These are phyloP conservation scores for Sporobolomyces roseus DNA, from an alignment of 768 basidiomycete species.

Conservation along the genomic window DNA sequence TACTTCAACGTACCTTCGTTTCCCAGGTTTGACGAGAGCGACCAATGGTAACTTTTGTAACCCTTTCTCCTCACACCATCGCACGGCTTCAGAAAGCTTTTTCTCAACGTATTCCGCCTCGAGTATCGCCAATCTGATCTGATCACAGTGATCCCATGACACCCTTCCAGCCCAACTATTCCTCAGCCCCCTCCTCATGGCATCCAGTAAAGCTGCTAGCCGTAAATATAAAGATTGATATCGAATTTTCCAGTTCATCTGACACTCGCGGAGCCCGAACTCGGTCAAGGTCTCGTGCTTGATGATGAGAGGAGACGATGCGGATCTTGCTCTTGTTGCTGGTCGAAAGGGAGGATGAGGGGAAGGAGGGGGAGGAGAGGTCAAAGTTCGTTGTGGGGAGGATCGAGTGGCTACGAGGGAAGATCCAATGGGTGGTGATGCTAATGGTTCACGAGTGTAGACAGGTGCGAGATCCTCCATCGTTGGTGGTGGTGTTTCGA, in stretches of 20 bases:
- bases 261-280: conserved; percentile 4
- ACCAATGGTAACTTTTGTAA: conserved; percentile 16
- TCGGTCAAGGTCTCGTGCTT: conserved; percentile 15
- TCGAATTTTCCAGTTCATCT: conserved; percentile 26
- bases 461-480: conserved; percentile 1
- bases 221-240: conserved; percentile 2
- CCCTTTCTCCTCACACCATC: conserved; percentile 10
- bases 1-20: conserved; percentile 6
- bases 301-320: not conserved
- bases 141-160: not conserved
- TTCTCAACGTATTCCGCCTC: conserved; percentile 31
- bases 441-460: not conserved
- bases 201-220: not conserved
- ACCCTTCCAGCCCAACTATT: conserved; percentile 26
- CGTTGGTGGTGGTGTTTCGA: not conserved
- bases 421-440: not conserved
- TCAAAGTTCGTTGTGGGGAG: not conserved
- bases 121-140: conserved; percentile 2
- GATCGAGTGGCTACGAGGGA: too few relatives aligned
- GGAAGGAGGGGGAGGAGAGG: not conserved
- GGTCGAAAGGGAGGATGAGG: not conserved
- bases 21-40: conserved; percentile 7
- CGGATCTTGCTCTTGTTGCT: not conserved
- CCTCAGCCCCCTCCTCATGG: not conserved
- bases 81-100: conserved; percentile 1